Base-by-base conservation (phyloP, 495 filamentous ascomycete genomes). In the Aspergillus kassunensis region DNA sequence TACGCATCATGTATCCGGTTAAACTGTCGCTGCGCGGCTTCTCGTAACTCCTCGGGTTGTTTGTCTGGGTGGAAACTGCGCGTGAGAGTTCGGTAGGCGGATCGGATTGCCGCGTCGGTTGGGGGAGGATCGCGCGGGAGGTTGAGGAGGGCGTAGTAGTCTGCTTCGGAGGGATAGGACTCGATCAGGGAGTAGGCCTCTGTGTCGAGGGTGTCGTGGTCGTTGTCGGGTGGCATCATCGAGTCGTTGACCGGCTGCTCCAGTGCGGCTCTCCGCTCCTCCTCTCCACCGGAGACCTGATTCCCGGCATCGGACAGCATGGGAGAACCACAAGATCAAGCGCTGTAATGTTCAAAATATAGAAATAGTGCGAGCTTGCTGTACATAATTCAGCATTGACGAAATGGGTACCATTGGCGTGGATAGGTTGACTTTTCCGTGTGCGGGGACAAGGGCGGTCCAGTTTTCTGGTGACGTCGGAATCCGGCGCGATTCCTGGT, bases 21-120 rank as follows among this genome's bases (percentile, higher is more conserved):
- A 29, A 82, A 80, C 18, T 82, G 73, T 16, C 51, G 64, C 24
- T 70, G 64, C 7, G 81, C 80, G 4, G 71, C 62, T 11, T 75
- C 65, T 23, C 65, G 74, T 27, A 74, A 61, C 27, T 76, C 64
- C 15, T 70, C 46, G 2, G 81, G 77, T 48, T 82, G 80, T 48
- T 77, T 80, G 54, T 85, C 81, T 10, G 80, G 78, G 48, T 82
- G 78, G 43, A 85, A 80, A 36, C 73, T 73, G n/a, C 79, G 73
- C 19, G 74, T 74, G 23, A 83, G 67, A 11, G 68, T 71, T 29
- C 69, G 71, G 53, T 80, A 82, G 10, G 79, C 76, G 16, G 67
- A 71, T 25, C 75, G 74, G 50, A 85, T 77, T 21, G 80, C 69
- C 19, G 71, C 56, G 5, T 75, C 66, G 24, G 75, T 73, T 3